Conservation (phyloP, 176 grass and related monocot genomes). For the Avena eriantha region DNA sequence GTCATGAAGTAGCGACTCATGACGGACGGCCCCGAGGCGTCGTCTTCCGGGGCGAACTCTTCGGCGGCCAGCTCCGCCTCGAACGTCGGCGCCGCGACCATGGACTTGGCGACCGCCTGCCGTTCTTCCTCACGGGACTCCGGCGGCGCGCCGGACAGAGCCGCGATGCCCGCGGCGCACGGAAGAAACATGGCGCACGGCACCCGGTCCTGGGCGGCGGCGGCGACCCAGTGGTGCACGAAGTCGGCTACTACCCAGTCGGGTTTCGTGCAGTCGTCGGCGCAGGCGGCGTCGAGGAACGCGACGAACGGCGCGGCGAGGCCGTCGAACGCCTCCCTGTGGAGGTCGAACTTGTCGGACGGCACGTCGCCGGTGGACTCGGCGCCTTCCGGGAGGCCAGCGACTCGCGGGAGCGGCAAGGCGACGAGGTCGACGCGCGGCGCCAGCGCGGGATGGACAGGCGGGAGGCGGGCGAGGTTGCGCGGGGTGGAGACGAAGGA, state of each 20-base stretch:
- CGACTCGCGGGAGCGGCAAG: constrained; percentile 32
- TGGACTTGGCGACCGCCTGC: background rate
- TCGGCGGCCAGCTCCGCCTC: background rate
- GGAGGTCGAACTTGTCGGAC: background rate
- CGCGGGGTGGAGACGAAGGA: constrained; percentile 40
- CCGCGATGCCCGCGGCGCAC: background rate
- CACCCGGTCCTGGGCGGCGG: background rate
- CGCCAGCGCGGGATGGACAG: background rate
- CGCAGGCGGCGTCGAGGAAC: background rate
- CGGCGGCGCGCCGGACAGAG: background rate
- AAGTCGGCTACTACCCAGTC: constrained; percentile 62
- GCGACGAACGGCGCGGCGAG: constrained; percentile 16
- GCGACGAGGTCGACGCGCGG: constrained; percentile 27
- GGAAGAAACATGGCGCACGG: constrained; percentile 16
- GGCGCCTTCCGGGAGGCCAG: constrained; percentile 19
- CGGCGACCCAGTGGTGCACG: constrained; percentile 39
- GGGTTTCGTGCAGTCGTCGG: background rate
- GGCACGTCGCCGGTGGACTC: constrained; percentile 52
- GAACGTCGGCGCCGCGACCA: background rate
- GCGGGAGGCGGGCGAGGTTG: constrained; percentile 37
- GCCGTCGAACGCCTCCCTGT: constrained; percentile 51
- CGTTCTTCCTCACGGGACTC: background rate
- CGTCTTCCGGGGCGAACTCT: background rate
- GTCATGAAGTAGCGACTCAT: background rate
- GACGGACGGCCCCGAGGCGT: background rate